Conservation (phyloP, 768 basidiomycete species). For the Mycena vulgaris region DNA sequence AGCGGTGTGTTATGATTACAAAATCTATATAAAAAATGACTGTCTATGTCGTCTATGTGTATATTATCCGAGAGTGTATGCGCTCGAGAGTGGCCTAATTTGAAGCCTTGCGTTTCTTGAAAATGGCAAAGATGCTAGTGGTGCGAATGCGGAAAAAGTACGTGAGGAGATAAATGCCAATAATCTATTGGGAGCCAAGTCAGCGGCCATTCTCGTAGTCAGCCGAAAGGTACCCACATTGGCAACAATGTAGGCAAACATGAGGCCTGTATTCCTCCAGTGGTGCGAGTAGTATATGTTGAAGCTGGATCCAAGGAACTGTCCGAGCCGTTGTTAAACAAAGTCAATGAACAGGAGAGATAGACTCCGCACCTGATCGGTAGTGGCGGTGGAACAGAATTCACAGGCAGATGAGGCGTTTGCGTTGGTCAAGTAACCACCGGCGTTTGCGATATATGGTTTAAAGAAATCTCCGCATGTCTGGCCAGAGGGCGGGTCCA, state of each 20-base stretch:
- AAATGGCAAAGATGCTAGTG: slow-evolving; percentile 43
- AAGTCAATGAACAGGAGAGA: background rate
- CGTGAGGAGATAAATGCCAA: slow-evolving; percentile 64
- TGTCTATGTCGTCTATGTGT: too few species aligned
- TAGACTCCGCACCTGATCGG: slow-evolving; percentile 54
- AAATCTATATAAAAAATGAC: too few species aligned
- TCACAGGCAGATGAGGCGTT: slow-evolving; percentile 65
- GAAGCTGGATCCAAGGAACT: slow-evolving; percentile 68
- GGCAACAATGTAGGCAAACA: slow-evolving; percentile 63
- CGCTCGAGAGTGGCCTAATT: slow-evolving; percentile 1
- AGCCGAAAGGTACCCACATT: slow-evolving; percentile 64
- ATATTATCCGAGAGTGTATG: too few species aligned
- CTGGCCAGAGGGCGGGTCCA: slow-evolving; percentile 72
- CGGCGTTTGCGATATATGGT: slow-evolving; percentile 63
- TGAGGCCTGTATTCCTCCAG: slow-evolving; percentile 68
- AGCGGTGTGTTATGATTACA: too few species aligned
- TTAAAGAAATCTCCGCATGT: slow-evolving; percentile 69
- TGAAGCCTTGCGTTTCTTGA: slow-evolving; percentile 38
- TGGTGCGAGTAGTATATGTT: slow-evolving; percentile 71
- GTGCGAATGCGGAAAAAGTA: slow-evolving; percentile 69
- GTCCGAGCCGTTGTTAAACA: background rate
- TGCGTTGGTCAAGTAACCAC: slow-evolving; percentile 75
- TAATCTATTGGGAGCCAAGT: too few species aligned
- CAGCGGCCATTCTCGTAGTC: too few species aligned
- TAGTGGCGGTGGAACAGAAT: slow-evolving; percentile 69